Evolutionary conservation across 441 rosid genomes (phyloP).

Genomic region (Lepidium campestre): DNA sequence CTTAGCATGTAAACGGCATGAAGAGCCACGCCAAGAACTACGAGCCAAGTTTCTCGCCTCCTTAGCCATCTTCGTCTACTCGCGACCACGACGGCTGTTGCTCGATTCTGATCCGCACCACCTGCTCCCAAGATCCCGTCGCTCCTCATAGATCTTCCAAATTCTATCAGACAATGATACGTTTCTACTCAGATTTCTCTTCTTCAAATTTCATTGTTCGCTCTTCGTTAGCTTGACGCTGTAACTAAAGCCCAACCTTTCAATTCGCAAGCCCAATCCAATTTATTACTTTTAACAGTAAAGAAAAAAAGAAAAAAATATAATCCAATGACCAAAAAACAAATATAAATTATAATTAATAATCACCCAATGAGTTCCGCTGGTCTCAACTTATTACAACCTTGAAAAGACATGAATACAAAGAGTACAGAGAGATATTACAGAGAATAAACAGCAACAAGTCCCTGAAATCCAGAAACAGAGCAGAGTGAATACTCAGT

Average conservation of each 20-base stretch:
- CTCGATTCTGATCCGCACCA: constrained; percentile 30
- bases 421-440: not conserved
- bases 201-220: not conserved
- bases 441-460: not conserved
- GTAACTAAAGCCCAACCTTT: constrained; percentile 11
- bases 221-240: not conserved
- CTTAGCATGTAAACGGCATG: constrained; percentile 92
- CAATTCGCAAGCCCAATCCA: not conserved
- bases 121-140: constrained; percentile 68
- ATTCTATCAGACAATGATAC: not conserved
- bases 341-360: too few species aligned
- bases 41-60: constrained; percentile 75
- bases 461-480: constrained; percentile 10
- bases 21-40: constrained; percentile 72
- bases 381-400: constrained; percentile 19
- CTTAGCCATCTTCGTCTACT: constrained; percentile 50
- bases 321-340: too few species aligned
- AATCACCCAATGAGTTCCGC: not conserved
- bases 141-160: constrained; percentile 33
- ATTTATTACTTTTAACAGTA: not conserved
- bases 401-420: constrained; percentile 9
- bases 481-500: constrained; percentile 13
- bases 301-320: not conserved
- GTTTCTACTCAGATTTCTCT: not conserved
- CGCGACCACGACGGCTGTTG: not conserved